Evolutionary conservation across 805 yeast genomes (phyloP), one percentile per base, ranked within the genome.

Genomic region (Dipodascopsis uninucleata): DNA sequence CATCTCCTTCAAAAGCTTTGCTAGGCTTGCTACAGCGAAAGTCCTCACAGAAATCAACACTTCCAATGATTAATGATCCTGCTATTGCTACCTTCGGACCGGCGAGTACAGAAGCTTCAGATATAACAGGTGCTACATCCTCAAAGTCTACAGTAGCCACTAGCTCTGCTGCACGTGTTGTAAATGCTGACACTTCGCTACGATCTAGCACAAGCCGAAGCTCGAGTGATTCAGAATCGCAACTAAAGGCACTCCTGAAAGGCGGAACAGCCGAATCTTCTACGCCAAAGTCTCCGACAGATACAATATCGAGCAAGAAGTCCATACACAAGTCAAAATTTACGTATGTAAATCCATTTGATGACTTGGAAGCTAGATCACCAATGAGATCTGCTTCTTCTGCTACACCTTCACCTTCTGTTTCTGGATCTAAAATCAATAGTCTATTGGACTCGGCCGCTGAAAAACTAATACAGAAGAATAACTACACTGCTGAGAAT

Each of bases 341-440:
- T 23, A 47, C 49, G 2, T 49, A 49, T 22, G 46, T 34, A 28
- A 45, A 49, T 26, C 53, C 53, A 24, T 49, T 49, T 16, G 34
- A 39, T 21, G 38, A 25, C 26, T 39, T 49, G 26, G 53, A 46
- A 17, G 49, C 53, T 1, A 31, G 20, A 17, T 35, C 41, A 16
- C 35, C 46, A 18, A 7, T 22, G n/a, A 14, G 14, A 10, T 9
- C 10, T 14, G 10, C 26, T 14, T 14, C 26, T 7, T 5, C 18
- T 7, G n/a, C 45, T 12, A 16, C 25, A 39, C 39, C 43, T 10
- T n/a, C 24, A 31, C 28, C 34, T 12, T n/a, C n/a, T n/a, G n/a
- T n/a, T n/a, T n/a, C n/a, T n/a, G n/a, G n/a, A n/a, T n/a, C n/a
- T n/a, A n/a, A n/a, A n/a, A n/a, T n/a, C n/a, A n/a, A n/a, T n/a